Base-by-base conservation (phyloP, 352 stramenopile species). In the Phytophthora meadii region DNA sequence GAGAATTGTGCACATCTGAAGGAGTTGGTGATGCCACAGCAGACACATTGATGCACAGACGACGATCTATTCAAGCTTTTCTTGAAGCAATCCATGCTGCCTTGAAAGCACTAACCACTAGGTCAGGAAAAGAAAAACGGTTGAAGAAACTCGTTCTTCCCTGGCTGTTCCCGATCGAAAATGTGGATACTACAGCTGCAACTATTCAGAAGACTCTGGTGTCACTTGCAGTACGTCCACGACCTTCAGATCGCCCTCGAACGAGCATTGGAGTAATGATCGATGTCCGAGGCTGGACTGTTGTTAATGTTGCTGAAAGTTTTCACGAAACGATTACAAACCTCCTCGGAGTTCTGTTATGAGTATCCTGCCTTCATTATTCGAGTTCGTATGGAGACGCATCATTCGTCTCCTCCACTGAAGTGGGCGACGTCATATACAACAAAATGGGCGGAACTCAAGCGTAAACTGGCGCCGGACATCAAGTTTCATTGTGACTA, bases 131-230 rank as follows among this genome's bases (percentile, higher is more conserved):
- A 10, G 46, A 48, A 44, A 41, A 54, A 37, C 59, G 69, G 8
- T 58, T 77, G 42, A 61, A 41, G 30, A 68, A 57, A 45, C 59
- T 77, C 8, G 62, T 61, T 5, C 69, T 77, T n/a, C 70, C 70
- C 11, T 68, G 63, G 17, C 36, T 78, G 17, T 78, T 68, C 58
- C 60, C 70, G 9, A 72, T 67, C 24, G 70, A 78, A 61, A 67
- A 65, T 51, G 48, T 66, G 8, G 61, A 72, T 22, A 47, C 60
- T 6, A 68, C 56, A 10, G 54, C 70, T 52, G 22, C 22, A 42
- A n/a, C n/a, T n/a, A n/a, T n/a, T n/a, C n/a, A 44, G 25, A 11
- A n/a, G 8, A 48, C 47, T 10, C 56, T 78, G 19, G 32, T 78
- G 17, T 44, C 53, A 1, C 48, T 76, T 14, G 54, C 47, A 27